Conservation (phyloP, 2,329 filamentous ascomycete genomes). For the Tolypocladium ophioglossoides region DNA sequence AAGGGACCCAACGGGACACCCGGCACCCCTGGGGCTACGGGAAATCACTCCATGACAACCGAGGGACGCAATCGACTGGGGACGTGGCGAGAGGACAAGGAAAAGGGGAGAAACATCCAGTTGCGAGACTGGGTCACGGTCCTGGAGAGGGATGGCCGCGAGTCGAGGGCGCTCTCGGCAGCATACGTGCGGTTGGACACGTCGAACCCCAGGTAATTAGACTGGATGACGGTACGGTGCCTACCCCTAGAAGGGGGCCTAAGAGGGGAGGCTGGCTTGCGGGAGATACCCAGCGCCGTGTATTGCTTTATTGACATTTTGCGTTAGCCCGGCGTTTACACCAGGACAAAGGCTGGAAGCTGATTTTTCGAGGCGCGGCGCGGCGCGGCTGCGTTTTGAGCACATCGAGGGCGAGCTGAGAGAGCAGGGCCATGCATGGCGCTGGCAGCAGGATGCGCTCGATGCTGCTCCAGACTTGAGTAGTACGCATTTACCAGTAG, state of each 20-base stretch:
- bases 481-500: background rate
- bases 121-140: constrained; percentile 72
- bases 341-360: background rate
- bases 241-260: background rate
- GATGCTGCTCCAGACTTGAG: background rate
- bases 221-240: background rate
- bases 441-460: background rate
- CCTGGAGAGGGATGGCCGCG: constrained; percentile 67
- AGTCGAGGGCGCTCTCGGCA: constrained; percentile 50
- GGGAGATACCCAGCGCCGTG: constrained; percentile 21
- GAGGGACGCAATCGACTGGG: constrained; percentile 56
- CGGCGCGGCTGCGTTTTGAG: background rate
- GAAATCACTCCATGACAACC: constrained; percentile 35
- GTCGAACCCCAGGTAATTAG: constrained; percentile 29
- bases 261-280: constrained; percentile 1
- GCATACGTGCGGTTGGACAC: constrained; percentile 44
- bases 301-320: constrained; percentile 10
- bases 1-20: constrained; percentile 22
- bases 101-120: constrained; percentile 70
- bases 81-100: constrained; percentile 67
- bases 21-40: constrained; percentile 16
- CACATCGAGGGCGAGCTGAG: background rate
- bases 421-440: background rate
- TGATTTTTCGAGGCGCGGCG: background rate
- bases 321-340: constrained; percentile 8